These are phyloP conservation scores for Nothophoma quercina DNA, from an alignment of 2,329 filamentous ascomycete species.

Conservation along the genomic window DNA sequence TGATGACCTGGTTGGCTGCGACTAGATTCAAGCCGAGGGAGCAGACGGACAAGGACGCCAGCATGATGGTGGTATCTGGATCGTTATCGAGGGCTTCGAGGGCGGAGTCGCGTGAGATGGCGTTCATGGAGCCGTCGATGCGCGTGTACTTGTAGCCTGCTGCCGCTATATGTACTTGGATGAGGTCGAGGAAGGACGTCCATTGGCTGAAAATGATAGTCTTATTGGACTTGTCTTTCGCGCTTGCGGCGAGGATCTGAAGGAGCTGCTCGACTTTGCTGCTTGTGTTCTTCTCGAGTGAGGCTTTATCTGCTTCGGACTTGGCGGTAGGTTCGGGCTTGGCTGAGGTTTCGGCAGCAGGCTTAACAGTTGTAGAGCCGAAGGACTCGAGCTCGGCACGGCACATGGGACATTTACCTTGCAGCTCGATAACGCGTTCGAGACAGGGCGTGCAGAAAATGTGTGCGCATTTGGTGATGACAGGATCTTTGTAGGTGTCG, in stretches of 20 bases:
- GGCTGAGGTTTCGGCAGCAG: conserved; percentile 62
- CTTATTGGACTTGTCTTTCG: conserved; percentile 68
- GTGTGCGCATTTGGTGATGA: conserved; percentile 88
- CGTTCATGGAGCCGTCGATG: conserved; percentile 82
- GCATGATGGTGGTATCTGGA: conserved; percentile 73
- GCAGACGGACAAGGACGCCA: conserved; percentile 83
- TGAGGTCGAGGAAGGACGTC: conserved; percentile 75
- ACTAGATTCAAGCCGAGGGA: conserved; percentile 87
- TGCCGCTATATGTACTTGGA: conserved; percentile 71
- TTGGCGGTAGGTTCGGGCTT: conserved; percentile 30
- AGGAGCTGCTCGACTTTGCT: conserved; percentile 84
- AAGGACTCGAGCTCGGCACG: conserved; percentile 67
- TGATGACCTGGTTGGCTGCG: conserved; percentile 82
- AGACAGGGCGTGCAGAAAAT: conserved; percentile 80
- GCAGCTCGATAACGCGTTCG: conserved; percentile 73
- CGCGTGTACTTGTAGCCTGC: conserved; percentile 71
- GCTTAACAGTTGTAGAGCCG: conserved; percentile 66
- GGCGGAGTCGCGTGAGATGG: conserved; percentile 73
- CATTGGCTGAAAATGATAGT: conserved; percentile 80
- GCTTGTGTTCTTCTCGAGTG: conserved; percentile 61
- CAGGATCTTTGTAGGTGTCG: conserved; percentile 72
- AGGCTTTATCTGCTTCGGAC: conserved; percentile 63
- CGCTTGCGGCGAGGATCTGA: conserved; percentile 74
- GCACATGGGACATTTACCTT: conserved; percentile 86
- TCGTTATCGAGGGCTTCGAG: conserved; percentile 73